These are phyloP conservation scores for Thielaviopsis punctulata DNA, from an alignment of 2,329 filamentous ascomycete species.

Conservation along the genomic window DNA sequence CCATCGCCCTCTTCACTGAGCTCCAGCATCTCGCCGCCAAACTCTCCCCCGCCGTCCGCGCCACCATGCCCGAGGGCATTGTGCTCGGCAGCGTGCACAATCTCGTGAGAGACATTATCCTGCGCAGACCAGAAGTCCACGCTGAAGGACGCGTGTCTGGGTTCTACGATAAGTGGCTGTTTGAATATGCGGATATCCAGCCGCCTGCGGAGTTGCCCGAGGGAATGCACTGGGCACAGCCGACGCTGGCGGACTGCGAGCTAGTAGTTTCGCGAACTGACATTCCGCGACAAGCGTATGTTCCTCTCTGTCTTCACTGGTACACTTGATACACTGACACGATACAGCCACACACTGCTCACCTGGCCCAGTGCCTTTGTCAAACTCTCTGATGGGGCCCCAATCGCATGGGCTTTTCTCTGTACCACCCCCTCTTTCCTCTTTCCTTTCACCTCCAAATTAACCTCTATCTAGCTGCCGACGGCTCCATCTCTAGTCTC, in stretches of 20 bases:
- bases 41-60: constrained; percentile 14
- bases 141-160: constrained; percentile 12
- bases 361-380: constrained; percentile 30
- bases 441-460: neutral
- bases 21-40: constrained; percentile 16
- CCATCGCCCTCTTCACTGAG: constrained; percentile 19
- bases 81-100: constrained; percentile 22
- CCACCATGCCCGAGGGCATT: constrained; percentile 18
- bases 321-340: neutral
- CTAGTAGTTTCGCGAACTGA: constrained; percentile 37
- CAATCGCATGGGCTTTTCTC: constrained; percentile 48
- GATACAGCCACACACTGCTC: constrained; percentile 23
- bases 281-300: constrained; percentile 37
- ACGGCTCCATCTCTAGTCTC: constrained; percentile 43
- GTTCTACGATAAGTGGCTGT: constrained; percentile 41
- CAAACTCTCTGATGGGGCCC: constrained; percentile 26
- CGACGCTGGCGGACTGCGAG: constrained; percentile 34
- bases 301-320: constrained; percentile 13
- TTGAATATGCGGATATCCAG: constrained; percentile 30
- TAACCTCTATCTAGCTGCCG: constrained; percentile 30
- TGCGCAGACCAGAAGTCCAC: constrained; percentile 2
- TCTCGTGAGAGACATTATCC: constrained; percentile 15
- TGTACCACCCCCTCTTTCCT: constrained; percentile 19
- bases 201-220: constrained; percentile 20
- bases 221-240: constrained; percentile 37